Evolutionary conservation across 73 alveolate species (phyloP).

Genomic region (Stentor coeruleus): DNA sequence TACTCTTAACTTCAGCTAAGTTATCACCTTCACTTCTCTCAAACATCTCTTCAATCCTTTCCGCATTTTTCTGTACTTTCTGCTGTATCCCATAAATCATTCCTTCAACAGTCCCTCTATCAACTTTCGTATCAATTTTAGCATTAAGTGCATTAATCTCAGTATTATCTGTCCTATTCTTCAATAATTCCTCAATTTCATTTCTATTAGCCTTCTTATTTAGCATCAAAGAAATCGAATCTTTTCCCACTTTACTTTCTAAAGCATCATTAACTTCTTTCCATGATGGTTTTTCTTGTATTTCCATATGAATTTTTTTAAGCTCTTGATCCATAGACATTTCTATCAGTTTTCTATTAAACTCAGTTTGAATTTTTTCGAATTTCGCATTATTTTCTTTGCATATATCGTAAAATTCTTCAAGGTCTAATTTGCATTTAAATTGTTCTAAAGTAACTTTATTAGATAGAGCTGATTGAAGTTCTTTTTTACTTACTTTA

Average conservation of each 20-base stretch:
- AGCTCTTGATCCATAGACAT: neutral
- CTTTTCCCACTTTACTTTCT: neutral
- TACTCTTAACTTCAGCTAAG: neutral
- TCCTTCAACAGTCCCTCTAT: neutral
- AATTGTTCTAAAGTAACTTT: neutral
- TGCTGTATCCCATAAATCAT: too few species aligned
- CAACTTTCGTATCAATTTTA: neutral
- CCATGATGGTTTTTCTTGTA: neutral
- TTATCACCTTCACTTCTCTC: too few species aligned
- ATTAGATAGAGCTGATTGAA: neutral
- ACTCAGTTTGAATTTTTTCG: neutral
- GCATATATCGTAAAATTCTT: neutral
- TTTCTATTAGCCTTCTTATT: neutral
- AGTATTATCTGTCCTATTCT: neutral
- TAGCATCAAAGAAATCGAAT: neutral
- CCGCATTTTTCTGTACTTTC: neutral
- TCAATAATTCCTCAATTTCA: neutral
- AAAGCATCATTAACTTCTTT: constrained; percentile 8
- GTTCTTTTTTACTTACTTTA: neutral
- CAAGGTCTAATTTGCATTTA: neutral
- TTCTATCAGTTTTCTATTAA: neutral
- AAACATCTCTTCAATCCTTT: neutral
- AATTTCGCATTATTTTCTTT: neutral
- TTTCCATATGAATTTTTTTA: neutral
- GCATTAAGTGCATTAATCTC: neutral